Conservation (phyloP, 768 basidiomycete genomes). For the Trametes sanguinea region DNA sequence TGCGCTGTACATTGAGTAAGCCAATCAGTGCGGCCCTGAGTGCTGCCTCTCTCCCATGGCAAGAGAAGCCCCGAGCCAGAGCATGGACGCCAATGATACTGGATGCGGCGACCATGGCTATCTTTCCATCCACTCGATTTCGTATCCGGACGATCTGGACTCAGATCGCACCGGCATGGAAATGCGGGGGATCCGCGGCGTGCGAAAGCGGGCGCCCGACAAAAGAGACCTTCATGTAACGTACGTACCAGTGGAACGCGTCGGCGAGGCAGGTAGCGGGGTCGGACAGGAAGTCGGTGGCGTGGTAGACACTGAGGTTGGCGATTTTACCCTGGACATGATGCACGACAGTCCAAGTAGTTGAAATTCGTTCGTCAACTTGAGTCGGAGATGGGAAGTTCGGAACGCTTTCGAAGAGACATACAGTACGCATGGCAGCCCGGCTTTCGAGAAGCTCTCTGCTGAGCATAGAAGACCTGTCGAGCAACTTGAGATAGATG, state of each 20-base stretch:
- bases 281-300: neutral
- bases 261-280: neutral
- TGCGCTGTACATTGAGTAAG: constrained; percentile 3
- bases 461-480: constrained; percentile 7
- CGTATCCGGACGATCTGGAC: constrained; percentile 12
- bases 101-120: constrained; percentile 4
- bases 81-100: constrained; percentile 6
- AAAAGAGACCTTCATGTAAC: neutral
- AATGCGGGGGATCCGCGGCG: constrained; percentile 20
- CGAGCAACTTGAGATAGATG: constrained; percentile 13
- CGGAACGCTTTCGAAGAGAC: constrained; percentile 3
- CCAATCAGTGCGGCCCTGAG: constrained; percentile 22
- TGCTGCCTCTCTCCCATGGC: constrained; percentile 7
- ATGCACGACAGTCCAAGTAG: neutral
- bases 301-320: neutral
- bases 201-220: constrained; percentile 1
- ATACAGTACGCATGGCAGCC: constrained; percentile 4
- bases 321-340: no score
- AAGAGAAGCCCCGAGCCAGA: constrained; percentile 7
- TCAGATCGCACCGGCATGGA: constrained; percentile 1
- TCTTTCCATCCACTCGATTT: constrained; percentile 2
- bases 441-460: constrained; percentile 8
- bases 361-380: constrained; percentile 16
- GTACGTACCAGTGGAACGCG: neutral
- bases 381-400: constrained; percentile 12